Conservation (phyloP, 1,284 basidiomycete genomes). For the Cutaneotrichosporon sp. region DNA sequence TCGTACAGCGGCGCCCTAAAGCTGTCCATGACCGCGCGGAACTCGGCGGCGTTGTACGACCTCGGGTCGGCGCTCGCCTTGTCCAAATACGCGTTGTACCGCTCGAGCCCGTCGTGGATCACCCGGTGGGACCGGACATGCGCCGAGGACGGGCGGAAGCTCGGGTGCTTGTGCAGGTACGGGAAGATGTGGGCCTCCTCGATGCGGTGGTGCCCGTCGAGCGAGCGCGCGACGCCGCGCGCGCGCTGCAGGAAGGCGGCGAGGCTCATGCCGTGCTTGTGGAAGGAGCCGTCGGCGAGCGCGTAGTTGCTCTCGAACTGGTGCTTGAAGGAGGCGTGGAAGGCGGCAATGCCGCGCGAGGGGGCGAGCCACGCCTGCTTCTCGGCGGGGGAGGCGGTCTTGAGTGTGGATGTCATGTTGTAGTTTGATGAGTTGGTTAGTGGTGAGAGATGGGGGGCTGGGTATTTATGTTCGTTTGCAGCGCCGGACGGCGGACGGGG, state of each 20-base stretch:
- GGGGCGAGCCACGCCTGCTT: constrained; percentile 9
- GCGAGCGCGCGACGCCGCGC: constrained; percentile 51
- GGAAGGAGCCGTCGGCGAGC: constrained; percentile 15
- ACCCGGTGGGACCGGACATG: constrained; percentile 64
- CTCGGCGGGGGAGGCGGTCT: not conserved
- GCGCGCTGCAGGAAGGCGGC: constrained; percentile 6
- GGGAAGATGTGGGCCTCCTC: constrained; percentile 65
- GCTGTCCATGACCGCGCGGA: constrained; percentile 63
- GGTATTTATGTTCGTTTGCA: no score
- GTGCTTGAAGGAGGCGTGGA: constrained; percentile 3
- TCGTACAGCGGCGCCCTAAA: constrained; percentile 65
- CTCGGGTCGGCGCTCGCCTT: constrained; percentile 58
- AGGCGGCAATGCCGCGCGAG: not conserved
- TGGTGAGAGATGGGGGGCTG: no score
- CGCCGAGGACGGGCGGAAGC: constrained; percentile 57
- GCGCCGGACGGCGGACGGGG: no score
- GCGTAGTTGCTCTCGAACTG: constrained; percentile 10
- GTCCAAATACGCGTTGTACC: constrained; percentile 57
- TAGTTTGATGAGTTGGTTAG: not conserved
- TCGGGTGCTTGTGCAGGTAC: constrained; percentile 62
- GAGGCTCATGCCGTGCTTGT: constrained; percentile 8
- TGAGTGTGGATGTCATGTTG: not conserved
- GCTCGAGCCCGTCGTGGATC: constrained; percentile 67
- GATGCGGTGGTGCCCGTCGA: constrained; percentile 68
- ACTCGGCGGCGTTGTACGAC: constrained; percentile 61